These are phyloP conservation scores for Hypsizygus marmoreus DNA, from an alignment of 768 basidiomycete genomes.

Conservation along the genomic window DNA sequence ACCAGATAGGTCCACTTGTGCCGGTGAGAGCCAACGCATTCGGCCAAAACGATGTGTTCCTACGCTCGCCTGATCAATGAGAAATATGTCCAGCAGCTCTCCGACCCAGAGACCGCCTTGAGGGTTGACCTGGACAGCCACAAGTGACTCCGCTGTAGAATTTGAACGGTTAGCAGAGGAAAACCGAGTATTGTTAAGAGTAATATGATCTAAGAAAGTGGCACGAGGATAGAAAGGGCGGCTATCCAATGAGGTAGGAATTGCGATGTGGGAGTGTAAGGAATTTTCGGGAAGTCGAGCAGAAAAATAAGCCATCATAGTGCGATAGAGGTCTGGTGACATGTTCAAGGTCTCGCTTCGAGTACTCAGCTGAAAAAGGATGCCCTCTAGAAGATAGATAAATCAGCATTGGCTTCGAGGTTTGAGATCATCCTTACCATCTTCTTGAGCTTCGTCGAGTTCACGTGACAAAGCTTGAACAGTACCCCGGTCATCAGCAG, in stretches of 20 bases:
- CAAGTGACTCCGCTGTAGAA: background rate
- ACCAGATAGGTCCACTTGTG: background rate
- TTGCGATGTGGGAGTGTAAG: background rate
- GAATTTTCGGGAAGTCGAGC: background rate
- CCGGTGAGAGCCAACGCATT: background rate
- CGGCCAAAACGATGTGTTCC: background rate
- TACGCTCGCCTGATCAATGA: background rate
- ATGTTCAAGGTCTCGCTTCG: background rate
- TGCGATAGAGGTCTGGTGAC: background rate
- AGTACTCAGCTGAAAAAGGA: background rate
- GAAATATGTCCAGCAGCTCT: background rate
- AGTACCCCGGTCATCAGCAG: conserved; percentile 24
- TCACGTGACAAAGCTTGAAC: conserved; percentile 11
- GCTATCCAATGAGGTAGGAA: background rate
- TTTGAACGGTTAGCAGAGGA: background rate
- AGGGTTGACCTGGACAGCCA: background rate
- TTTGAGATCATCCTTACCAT: conserved; percentile 22
- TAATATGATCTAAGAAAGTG: conserved; percentile 1
- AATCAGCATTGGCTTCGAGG: background rate
- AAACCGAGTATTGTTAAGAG: background rate
- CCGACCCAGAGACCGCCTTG: background rate
- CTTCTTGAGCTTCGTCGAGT: conserved; percentile 19
- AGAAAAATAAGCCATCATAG: background rate
- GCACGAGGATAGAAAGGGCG: background rate
- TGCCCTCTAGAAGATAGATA: background rate